Conservation (phyloP, 495 filamentous ascomycete species). For the Hypoxylon intermedium region DNA sequence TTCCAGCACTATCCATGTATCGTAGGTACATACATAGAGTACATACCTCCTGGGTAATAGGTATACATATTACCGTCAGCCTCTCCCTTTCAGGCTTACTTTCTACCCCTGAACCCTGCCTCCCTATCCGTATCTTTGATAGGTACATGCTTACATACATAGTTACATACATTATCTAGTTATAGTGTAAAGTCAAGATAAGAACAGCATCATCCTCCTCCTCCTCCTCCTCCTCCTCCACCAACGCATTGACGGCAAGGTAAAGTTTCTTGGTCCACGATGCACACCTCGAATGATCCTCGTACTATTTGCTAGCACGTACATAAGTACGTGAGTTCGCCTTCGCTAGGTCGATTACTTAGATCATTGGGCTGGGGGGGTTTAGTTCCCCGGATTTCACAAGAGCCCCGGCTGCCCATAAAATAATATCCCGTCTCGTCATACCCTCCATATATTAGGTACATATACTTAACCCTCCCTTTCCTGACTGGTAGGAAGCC, state of each 20-base stretch:
- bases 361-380: conserved; percentile 20
- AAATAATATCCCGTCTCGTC: conserved; percentile 24
- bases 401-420: conserved; percentile 18
- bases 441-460: conserved; percentile 26
- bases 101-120: conserved; percentile 20
- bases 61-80: conserved; percentile 23
- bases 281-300: neutral
- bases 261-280: too few relatives aligned
- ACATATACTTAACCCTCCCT: neutral
- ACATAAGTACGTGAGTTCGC: conserved; percentile 12
- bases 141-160: conserved; percentile 10
- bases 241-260: too few relatives aligned
- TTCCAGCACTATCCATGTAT: too few relatives aligned
- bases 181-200: conserved; percentile 31
- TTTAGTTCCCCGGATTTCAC: conserved; percentile 38
- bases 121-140: conserved; percentile 12
- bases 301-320: conserved; percentile 8
- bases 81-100: conserved; percentile 20
- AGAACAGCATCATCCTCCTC: conserved; percentile 13
- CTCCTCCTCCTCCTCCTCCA: too few relatives aligned
- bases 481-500: neutral
- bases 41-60: neutral
- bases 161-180: too few relatives aligned
- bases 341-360: conserved; percentile 24
- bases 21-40: neutral